phyloP scores from a whole-genome alignment of 805 yeast genomes.

The Deakozyma indianensis region DNA sequence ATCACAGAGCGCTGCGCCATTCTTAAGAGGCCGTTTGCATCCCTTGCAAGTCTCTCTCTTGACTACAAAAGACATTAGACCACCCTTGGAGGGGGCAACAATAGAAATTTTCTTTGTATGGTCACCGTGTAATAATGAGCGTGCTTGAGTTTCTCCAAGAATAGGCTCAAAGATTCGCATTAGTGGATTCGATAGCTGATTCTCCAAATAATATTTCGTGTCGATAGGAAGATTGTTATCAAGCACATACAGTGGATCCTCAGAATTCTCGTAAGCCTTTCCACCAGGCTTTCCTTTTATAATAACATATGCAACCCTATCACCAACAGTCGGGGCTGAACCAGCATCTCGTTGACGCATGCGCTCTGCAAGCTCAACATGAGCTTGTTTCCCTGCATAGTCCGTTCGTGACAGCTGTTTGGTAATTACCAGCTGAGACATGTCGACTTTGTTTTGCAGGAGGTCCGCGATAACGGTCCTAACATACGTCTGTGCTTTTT shows the following conservation, averaged over 20 bases:
- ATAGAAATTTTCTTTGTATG: constrained; percentile 64
- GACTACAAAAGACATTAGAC: constrained; percentile 81
- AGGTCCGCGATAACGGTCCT: constrained; percentile 80
- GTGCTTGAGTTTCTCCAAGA: constrained; percentile 72
- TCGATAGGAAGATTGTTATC: constrained; percentile 90
- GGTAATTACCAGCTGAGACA: constrained; percentile 86
- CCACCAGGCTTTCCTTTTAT: constrained; percentile 64
- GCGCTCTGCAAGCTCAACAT: constrained; percentile 88
- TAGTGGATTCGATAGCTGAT: constrained; percentile 84
- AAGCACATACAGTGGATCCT: constrained; percentile 86
- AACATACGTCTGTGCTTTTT: constrained; percentile 72
- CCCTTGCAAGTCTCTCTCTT: constrained; percentile 80
- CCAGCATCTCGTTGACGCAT: constrained; percentile 97
- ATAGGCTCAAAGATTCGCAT: constrained; percentile 92
- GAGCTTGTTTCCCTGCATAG: constrained; percentile 94
- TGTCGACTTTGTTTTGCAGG: constrained; percentile 79
- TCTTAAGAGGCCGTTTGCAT: constrained; percentile 73
- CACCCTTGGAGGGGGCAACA: constrained; percentile 68
- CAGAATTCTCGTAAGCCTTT: constrained; percentile 89
- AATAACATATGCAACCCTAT: constrained; percentile 94
- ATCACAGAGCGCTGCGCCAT: constrained; percentile 51
- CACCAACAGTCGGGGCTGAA: constrained; percentile 93
- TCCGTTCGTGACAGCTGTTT: constrained; percentile 82
- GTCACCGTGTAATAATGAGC: constrained; percentile 63
- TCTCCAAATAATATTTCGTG: constrained; percentile 83